Conservation (phyloP, 305 asterid species). For the Coffea humblotiana region DNA sequence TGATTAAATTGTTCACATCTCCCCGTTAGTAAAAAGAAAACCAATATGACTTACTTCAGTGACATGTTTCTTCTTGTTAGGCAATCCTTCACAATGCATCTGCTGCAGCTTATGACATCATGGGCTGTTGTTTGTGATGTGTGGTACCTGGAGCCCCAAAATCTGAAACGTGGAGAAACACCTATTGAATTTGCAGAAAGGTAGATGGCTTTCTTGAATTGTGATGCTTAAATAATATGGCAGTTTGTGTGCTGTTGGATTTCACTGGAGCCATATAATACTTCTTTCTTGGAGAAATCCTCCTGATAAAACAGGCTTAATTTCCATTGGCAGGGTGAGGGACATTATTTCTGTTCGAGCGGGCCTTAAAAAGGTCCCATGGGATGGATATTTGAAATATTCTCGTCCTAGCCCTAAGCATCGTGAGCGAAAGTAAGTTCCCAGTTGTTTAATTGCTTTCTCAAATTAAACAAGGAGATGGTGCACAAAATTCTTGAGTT, state of each 20-base stretch:
- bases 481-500: background rate
- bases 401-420: slow-evolving; percentile 96
- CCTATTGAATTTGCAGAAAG: slow-evolving; percentile 85
- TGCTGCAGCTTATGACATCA: slow-evolving; percentile 52
- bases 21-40: background rate
- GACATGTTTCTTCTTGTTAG: slow-evolving; percentile 5
- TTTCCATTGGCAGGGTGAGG: slow-evolving; percentile 63
- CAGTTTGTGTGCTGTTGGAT: background rate
- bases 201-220: slow-evolving; percentile 17
- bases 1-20: background rate
- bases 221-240: background rate
- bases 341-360: slow-evolving; percentile 93
- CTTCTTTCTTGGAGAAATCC: background rate
- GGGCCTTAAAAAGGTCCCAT: slow-evolving; percentile 91
- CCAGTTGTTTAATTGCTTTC: too few species aligned
- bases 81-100: slow-evolving; percentile 49
- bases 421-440: slow-evolving; percentile 85
- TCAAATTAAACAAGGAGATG: too few species aligned
- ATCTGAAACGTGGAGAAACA: slow-evolving; percentile 82
- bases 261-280: background rate
- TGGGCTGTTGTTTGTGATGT: slow-evolving; percentile 99
- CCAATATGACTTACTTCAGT: background rate
- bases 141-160: slow-evolving; percentile 98
- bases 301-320: background rate
- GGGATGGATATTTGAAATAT: slow-evolving; percentile 98